A percentile compares a stretch with the other conserved stretches of the same genome.
Evolutionary conservation across 2,329 filamentous ascomycete genomes (phyloP).

Genomic region (Cryphonectria japonica): DNA sequence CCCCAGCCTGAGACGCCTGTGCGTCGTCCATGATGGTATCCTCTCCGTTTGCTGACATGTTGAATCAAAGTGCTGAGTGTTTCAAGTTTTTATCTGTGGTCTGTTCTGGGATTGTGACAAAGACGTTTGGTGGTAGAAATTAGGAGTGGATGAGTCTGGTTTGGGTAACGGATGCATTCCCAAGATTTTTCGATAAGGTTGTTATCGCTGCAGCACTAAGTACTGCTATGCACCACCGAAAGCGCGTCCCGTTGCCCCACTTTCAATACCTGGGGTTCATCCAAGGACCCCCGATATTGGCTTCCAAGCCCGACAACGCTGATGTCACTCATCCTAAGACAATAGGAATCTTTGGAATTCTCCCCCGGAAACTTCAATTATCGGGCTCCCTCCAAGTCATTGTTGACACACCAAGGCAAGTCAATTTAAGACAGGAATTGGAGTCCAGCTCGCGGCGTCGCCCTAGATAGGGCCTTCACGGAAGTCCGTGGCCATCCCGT

Average conservation of each 20-base stretch:
- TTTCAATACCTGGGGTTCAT: slow-evolving; percentile 7
- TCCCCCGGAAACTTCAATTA: background rate
- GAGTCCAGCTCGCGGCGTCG: background rate
- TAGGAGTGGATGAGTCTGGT: background rate
- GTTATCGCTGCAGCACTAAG: slow-evolving; percentile 12
- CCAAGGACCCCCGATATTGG: background rate
- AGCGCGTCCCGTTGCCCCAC: slow-evolving; percentile 12
- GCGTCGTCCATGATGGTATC: slow-evolving; percentile 50
- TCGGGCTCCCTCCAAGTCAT: background rate
- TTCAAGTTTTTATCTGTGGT: background rate
- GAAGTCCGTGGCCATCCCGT: background rate
- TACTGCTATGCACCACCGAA: background rate
- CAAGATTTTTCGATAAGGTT: slow-evolving; percentile 29
- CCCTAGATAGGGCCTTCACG: background rate
- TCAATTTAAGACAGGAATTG: background rate
- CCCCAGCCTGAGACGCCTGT: slow-evolving; percentile 43
- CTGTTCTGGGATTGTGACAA: background rate
- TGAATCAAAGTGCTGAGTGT: background rate
- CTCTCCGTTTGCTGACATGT: slow-evolving; percentile 29
- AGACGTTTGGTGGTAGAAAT: background rate
- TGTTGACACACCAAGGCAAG: background rate
- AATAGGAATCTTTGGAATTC: background rate
- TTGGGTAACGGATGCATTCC: slow-evolving; percentile 12
- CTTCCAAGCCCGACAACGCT: background rate
- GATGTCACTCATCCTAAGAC: background rate